phyloP scores from a whole-genome alignment of 164 flowering plant species.

The Chloranthus sessilifolius region DNA sequence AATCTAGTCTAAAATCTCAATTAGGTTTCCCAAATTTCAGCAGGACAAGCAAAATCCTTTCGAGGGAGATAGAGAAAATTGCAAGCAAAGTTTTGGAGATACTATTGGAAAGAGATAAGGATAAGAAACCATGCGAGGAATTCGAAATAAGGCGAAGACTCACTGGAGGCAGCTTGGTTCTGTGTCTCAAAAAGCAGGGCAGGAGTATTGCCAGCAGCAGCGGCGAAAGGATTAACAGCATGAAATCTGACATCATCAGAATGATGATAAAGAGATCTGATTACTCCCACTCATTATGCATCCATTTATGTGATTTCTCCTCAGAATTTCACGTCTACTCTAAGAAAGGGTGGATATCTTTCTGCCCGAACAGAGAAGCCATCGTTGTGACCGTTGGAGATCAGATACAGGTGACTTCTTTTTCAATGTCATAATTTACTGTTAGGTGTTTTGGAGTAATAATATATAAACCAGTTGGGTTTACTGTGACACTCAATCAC shows the following conservation, averaged over 20 bases:
- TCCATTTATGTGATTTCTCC: slow-evolving; percentile 49
- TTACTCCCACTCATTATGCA: slow-evolving; percentile 54
- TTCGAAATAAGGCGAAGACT: slow-evolving; percentile 13
- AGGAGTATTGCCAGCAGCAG: slow-evolving; percentile 5
- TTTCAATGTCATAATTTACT: too few relatives aligned
- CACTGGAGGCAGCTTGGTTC: slow-evolving; percentile 27
- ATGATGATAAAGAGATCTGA: slow-evolving; percentile 72
- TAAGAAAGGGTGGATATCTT: slow-evolving; percentile 82
- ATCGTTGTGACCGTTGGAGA: slow-evolving; percentile 71
- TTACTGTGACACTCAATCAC: too few relatives aligned
- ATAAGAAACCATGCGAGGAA: slow-evolving; percentile 8
- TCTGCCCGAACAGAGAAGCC: slow-evolving; percentile 45
- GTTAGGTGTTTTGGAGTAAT: too few relatives aligned
- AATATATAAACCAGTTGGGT: too few relatives aligned
- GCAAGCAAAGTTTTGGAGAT: too few relatives aligned
- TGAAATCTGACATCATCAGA: slow-evolving; percentile 60
- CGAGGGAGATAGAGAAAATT: slow-evolving; percentile 31
- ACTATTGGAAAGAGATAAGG: too few relatives aligned
- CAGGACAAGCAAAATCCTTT: slow-evolving; percentile 41
- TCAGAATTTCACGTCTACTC: slow-evolving; percentile 74
- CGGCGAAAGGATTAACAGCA: slow-evolving; percentile 19
- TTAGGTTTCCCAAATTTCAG: slow-evolving; percentile 25
- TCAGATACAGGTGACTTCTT: slow-evolving; percentile 56
- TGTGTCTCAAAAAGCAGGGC: slow-evolving; percentile 49
- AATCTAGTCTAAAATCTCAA: too few relatives aligned